Evolutionary conservation across 2,329 filamentous ascomycete species (phyloP).

Genomic region (Colletotrichum sp.): DNA sequence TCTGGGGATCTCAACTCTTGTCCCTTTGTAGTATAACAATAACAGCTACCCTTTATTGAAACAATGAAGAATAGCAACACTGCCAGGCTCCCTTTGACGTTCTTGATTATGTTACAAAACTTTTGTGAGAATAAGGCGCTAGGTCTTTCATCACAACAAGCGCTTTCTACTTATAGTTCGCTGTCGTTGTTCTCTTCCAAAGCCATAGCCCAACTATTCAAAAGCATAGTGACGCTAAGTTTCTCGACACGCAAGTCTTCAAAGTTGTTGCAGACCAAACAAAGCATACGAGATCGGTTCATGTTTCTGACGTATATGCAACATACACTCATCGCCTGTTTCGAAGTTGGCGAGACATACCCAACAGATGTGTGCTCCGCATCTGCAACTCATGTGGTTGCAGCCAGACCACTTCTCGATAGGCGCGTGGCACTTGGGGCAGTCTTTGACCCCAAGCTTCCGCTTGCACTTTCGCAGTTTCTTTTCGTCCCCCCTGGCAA

Average conservation of each 20-base stretch:
- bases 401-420: slow-evolving; percentile 51
- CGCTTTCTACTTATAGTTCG: neutral
- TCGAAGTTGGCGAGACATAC: slow-evolving; percentile 44
- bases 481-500: slow-evolving; percentile 28
- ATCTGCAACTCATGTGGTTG: slow-evolving; percentile 51
- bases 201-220: neutral
- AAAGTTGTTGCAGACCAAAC: neutral
- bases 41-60: neutral
- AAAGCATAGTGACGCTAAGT: neutral
- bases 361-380: slow-evolving; percentile 53
- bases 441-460: slow-evolving; percentile 42
- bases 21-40: neutral
- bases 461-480: slow-evolving; percentile 32
- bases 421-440: slow-evolving; percentile 41
- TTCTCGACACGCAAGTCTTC: neutral
- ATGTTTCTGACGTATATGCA: neutral
- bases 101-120: neutral
- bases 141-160: neutral
- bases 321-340: neutral
- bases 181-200: neutral
- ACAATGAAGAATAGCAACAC: neutral
- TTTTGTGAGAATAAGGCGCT: neutral
- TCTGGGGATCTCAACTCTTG: neutral
- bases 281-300: neutral
- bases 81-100: neutral